Evolutionary conservation across 2,329 filamentous ascomycete genomes (phyloP).

Genomic region (Xylaria sp.): DNA sequence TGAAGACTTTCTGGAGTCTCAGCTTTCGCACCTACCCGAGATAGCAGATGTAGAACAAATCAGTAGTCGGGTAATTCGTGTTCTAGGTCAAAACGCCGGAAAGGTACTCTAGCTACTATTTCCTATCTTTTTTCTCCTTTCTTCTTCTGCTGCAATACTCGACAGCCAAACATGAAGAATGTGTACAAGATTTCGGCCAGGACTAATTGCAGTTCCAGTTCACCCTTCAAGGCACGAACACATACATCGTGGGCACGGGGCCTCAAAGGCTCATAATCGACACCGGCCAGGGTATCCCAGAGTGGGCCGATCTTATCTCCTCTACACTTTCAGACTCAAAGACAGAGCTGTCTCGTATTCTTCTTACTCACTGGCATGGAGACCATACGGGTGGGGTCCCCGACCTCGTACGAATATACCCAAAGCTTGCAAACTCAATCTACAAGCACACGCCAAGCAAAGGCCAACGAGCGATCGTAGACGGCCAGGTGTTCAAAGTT

Average conservation of each 20-base stretch:
- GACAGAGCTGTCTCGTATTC: constrained; percentile 60
- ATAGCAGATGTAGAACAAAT: constrained; percentile 56
- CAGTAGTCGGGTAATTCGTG: constrained; percentile 55
- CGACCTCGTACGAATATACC: constrained; percentile 71
- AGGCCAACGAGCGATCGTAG: constrained; percentile 63
- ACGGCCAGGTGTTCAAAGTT: constrained; percentile 62
- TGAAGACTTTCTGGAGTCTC: constrained; percentile 58
- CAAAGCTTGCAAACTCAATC: constrained; percentile 64
- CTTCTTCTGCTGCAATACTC: no score
- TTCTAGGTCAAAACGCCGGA: constrained; percentile 58
- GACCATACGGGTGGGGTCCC: constrained; percentile 84
- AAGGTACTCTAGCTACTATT: constrained; percentile 43
- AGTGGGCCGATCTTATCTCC: constrained; percentile 62
- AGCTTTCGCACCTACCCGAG: constrained; percentile 52
- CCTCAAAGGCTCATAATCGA: constrained; percentile 73
- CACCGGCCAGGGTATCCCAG: constrained; percentile 73
- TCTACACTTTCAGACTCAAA: constrained; percentile 45
- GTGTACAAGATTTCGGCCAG: neutral
- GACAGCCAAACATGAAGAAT: neutral
- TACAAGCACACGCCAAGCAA: constrained; percentile 71
- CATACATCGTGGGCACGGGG: constrained; percentile 78
- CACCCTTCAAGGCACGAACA: constrained; percentile 74
- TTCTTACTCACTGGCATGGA: constrained; percentile 91
- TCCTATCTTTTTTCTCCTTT: no score
- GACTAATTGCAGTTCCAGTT: constrained; percentile 54